phyloP scores from a whole-genome alignment of 257 asterid species.

The Scutellaria barbata region DNA sequence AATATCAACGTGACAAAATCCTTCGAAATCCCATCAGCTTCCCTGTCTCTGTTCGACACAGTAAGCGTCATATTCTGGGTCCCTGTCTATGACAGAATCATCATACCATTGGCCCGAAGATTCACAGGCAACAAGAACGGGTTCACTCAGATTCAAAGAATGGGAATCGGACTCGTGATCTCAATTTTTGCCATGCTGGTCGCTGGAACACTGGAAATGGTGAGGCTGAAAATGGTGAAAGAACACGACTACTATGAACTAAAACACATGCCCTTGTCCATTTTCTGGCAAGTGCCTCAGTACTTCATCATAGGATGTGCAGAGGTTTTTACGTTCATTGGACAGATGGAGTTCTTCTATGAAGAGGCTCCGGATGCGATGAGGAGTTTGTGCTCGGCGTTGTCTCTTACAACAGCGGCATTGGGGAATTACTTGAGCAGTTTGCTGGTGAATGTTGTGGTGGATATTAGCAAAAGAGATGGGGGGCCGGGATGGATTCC shows the following conservation, averaged over 20 bases:
- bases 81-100: slow-evolving; percentile 59
- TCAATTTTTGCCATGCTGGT: slow-evolving; percentile 60
- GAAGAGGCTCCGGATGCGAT: slow-evolving; percentile 75
- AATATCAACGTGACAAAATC: slow-evolving; percentile 46
- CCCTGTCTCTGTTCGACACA: slow-evolving; percentile 63
- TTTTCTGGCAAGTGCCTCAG: slow-evolving; percentile 77
- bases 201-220: slow-evolving; percentile 54
- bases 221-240: slow-evolving; percentile 45
- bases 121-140: slow-evolving; percentile 62
- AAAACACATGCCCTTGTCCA: slow-evolving; percentile 51
- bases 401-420: slow-evolving; percentile 63
- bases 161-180: slow-evolving; percentile 60
- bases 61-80: slow-evolving; percentile 69
- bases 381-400: slow-evolving; percentile 66
- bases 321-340: slow-evolving; percentile 62
- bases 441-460: slow-evolving; percentile 53
- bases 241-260: slow-evolving; percentile 43
- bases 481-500: slow-evolving; percentile 73
- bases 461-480: slow-evolving; percentile 48
- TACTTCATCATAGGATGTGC: slow-evolving; percentile 71
- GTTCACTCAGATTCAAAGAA: slow-evolving; percentile 72
- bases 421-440: slow-evolving; percentile 64
- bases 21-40: slow-evolving; percentile 64
- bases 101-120: slow-evolving; percentile 53
- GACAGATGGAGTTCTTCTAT: slow-evolving; percentile 69